Evolutionary conservation across 2,329 filamentous ascomycete genomes (phyloP).

Genomic region (Claviceps sp.): DNA sequence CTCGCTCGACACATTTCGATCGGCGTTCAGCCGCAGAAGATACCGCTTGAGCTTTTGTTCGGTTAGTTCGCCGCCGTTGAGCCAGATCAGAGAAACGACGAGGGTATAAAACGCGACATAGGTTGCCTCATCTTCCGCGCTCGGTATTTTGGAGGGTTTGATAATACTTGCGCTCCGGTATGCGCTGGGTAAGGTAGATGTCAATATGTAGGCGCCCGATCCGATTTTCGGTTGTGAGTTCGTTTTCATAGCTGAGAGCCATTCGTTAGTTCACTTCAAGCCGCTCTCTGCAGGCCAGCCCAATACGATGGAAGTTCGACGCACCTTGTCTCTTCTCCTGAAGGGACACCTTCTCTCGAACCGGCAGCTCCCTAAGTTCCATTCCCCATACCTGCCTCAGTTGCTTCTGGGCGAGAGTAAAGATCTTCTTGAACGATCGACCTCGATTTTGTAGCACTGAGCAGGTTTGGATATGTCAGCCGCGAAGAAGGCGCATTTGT

Average conservation of each 20-base stretch:
- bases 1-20: constrained; percentile 59
- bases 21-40: constrained; percentile 60
- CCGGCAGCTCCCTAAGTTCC: constrained; percentile 74
- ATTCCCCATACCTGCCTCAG: constrained; percentile 73
- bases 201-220: constrained; percentile 65
- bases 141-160: constrained; percentile 52
- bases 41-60: constrained; percentile 70
- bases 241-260: constrained; percentile 24
- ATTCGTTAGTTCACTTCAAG: not conserved
- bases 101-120: constrained; percentile 75
- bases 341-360: constrained; percentile 67
- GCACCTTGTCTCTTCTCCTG: constrained; percentile 63
- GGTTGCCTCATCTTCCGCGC: constrained; percentile 54
- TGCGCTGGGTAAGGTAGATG: constrained; percentile 53
- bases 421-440: constrained; percentile 63
- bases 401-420: constrained; percentile 60
- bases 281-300: too few relatives aligned
- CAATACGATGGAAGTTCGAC: constrained; percentile 5
- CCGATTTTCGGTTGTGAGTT: constrained; percentile 39
- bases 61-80: constrained; percentile 59
- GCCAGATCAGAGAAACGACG: constrained; percentile 61
- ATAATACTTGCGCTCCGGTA: constrained; percentile 58
- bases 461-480: not conserved
- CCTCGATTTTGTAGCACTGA: constrained; percentile 58
- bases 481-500: not conserved